Conservation (phyloP, 345 rosid species). For the Aethionema arabicum region DNA sequence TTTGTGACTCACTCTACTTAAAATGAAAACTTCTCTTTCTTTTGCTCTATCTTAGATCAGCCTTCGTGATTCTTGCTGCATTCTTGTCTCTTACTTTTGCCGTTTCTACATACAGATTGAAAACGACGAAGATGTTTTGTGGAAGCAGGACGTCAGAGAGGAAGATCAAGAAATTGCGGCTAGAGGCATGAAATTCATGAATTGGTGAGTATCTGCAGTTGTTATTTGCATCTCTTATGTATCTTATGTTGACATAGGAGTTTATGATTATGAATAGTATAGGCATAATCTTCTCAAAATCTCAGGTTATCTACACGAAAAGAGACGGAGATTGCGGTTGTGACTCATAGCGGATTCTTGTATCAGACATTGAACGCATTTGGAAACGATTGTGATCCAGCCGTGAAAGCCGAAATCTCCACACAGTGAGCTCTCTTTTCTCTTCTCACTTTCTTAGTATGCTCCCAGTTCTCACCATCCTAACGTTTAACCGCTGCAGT, state of each 20-base stretch:
- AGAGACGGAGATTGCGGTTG: conserved; percentile 79
- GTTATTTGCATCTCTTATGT: conserved; percentile 8
- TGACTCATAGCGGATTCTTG: conserved; percentile 71
- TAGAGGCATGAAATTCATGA: conserved; percentile 66
- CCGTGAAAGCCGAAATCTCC: conserved; percentile 54
- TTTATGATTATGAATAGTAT: background rate
- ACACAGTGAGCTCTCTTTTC: conserved; percentile 47
- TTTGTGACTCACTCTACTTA: background rate
- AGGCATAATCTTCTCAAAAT: background rate
- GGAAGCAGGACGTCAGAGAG: conserved; percentile 62
- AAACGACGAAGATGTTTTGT: conserved; percentile 49
- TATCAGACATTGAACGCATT: conserved; percentile 52
- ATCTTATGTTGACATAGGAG: conserved; percentile 1
- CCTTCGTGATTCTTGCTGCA: background rate
- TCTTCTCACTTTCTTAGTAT: conserved; percentile 9
- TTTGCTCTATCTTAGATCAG: background rate
- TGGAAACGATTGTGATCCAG: conserved; percentile 52
- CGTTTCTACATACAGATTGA: conserved; percentile 49
- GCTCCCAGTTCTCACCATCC: background rate
- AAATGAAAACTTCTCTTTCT: background rate
- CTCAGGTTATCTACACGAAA: conserved; percentile 68
- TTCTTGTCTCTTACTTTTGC: background rate
- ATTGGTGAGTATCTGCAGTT: conserved; percentile 48
- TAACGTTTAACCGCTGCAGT: conserved; percentile 40
- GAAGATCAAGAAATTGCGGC: conserved; percentile 56